Conservation (phyloP, 176 grass and related monocot genomes). For the Musa itinerans region DNA sequence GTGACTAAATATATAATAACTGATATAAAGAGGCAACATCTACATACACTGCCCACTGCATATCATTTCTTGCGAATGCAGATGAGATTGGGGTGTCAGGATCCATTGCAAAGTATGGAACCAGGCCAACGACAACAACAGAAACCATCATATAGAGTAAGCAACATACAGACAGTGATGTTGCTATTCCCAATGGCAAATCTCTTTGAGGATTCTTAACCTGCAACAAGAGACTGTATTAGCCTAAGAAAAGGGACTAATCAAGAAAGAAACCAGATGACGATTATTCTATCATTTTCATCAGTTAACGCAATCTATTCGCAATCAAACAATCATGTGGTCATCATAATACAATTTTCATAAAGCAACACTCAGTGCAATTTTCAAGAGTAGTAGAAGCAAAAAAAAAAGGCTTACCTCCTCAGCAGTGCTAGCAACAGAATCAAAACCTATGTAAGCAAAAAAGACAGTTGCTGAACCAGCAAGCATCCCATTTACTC, state of each 20-base stretch:
- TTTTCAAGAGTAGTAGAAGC: not conserved
- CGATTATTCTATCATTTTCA: not conserved
- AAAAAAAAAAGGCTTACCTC: slow-evolving; percentile 37
- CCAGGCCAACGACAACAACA: slow-evolving; percentile 63
- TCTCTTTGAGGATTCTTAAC: slow-evolving; percentile 85
- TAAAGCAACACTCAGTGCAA: not conserved
- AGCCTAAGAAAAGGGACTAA: slow-evolving; percentile 1
- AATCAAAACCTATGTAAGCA: slow-evolving; percentile 84
- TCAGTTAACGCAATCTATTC: not conserved
- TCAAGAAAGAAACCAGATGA: not conserved
- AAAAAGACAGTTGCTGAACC: slow-evolving; percentile 91
- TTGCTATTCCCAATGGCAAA: slow-evolving; percentile 65
- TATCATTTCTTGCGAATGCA: slow-evolving; percentile 51
- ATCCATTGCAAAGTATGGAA: slow-evolving; percentile 66
- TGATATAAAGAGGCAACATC: not conserved
- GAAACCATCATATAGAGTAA: slow-evolving; percentile 94
- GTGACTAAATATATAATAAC: not conserved
- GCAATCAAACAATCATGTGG: not conserved
- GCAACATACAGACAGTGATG: slow-evolving; percentile 60
- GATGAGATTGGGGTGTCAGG: slow-evolving; percentile 82
- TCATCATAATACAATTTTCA: not conserved
- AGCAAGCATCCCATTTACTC: slow-evolving; percentile 49
- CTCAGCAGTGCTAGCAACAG: slow-evolving; percentile 66
- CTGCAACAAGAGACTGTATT: slow-evolving; percentile 27
- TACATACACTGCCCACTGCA: slow-evolving; percentile 76